Base-by-base conservation (phyloP, 768 basidiomycete genomes). In the Sistotremastrum niveocremeum region DNA sequence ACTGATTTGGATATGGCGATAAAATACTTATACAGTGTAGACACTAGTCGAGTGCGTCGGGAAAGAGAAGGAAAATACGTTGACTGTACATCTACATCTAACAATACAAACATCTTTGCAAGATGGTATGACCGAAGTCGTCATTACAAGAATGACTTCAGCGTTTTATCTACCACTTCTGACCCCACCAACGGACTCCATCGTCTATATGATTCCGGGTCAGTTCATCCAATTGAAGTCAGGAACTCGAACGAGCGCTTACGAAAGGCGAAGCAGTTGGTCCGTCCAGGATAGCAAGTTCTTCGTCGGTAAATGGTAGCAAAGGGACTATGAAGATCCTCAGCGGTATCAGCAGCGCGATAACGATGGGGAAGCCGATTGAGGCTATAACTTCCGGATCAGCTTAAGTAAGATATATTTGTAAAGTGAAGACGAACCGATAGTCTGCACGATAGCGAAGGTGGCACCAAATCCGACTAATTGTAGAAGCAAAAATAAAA, bases 301-400 rank as follows among this genome's bases (percentile, higher is more conserved):
- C 93, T 49, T 83, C 84, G 3, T 60, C 55, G 0, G 81, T 81
- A 58, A 95, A 91, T 0, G 81, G 72, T 38, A 93, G 62, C 12
- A 68, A 68, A 0, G 91, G 88, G 9, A 94, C 69, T n/a, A 85
- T 52, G 47, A 70, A 65, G 29, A 76, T 70, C 41, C 91, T 73
- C 8, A 91, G 50, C 0, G 91, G 93, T 28, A 94, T 69, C 9
- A 95, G 71, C 36, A 87, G 61, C 58, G 86, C 74, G 56, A 94
- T 91, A 54, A 95, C 76, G 43, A 94, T 71, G 0, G 91, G 89
- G 60, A 95, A 95, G 1, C 82, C 88, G 48, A 94, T 89, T 4
- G 88, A 89, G 37, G 85, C 90, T 81, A 48, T 9, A 36, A 46
- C 8, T 6, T 47, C 37, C 9, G 36, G n/a, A 41, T 46, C 30